Base-by-base conservation (phyloP, 2,329 filamentous ascomycete species). In the Pseudocercospora crystallina region DNA sequence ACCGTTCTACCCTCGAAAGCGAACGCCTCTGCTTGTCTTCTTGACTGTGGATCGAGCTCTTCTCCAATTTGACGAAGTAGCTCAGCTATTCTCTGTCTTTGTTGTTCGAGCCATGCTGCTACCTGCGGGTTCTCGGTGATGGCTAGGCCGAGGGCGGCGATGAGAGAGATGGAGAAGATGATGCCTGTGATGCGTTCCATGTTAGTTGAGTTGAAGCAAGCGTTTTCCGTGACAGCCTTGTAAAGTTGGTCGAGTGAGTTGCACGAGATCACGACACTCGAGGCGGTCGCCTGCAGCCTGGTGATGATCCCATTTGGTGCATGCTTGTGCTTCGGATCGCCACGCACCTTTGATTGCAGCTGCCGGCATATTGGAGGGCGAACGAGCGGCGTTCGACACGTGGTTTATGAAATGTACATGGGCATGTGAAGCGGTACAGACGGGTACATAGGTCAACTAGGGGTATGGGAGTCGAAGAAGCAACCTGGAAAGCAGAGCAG, bases 71-170 rank as follows among this genome's bases (percentile, higher is more conserved):
- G 77, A 61, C 83, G 77, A 30, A 85, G 67, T 11, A 81, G 77
- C 51, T 82, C 66, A 14, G 80, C 80, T 54, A 85, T 77, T 66
- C 81, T 84, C 49, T 80, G 80, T 39, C 82, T 79, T 48, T 80
- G 81, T 49, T 79, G 75, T 49, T 82, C 76, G 46, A 85, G 69
- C 82, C 82, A 85, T 76, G 77, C 73, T 66, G 80, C 75, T 51
- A 85, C 75, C 63, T 84, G 78, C 1, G 82, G 82, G 35, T 79
- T 83, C 65, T 85, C 80, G 67, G 84, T 83, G 39, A 83, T 77
- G 45, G 82, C 82, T 43, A 84, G 76, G 10, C 81, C 79, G 13
- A 83, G 81, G 53, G 82, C 82, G 45, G 84, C 77, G 49, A 85
- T 72, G 35, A 85, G 75, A 37, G 79, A 79, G 56, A 83, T 76